Evolutionary conservation across 495 filamentous ascomycete genomes (phyloP).

Genomic region (Aspergillus mulundensis): DNA sequence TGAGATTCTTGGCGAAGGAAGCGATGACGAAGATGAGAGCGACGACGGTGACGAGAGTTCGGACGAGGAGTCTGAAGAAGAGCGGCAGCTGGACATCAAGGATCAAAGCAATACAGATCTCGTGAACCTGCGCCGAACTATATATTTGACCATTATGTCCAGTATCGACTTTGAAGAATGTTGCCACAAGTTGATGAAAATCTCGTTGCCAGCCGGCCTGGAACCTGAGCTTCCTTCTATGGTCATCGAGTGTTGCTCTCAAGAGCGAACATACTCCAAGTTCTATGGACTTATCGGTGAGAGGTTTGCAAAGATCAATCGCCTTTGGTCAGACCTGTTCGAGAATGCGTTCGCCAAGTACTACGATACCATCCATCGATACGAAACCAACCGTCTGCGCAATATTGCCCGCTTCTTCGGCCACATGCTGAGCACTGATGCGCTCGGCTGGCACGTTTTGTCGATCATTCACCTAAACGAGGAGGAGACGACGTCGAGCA

Average conservation of each 20-base stretch:
- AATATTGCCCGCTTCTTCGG: slow-evolving; percentile 96
- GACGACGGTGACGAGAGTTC: slow-evolving; percentile 67
- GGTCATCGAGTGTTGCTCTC: slow-evolving; percentile 93
- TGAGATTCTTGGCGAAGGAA: slow-evolving; percentile 90
- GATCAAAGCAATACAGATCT: slow-evolving; percentile 95
- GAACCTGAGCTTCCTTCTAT: slow-evolving; percentile 91
- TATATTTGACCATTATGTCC: slow-evolving; percentile 97
- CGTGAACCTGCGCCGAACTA: slow-evolving; percentile 86
- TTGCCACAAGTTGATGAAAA: slow-evolving; percentile 91
- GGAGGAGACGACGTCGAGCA: slow-evolving; percentile 91
- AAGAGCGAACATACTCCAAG: slow-evolving; percentile 93
- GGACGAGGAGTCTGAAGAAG: slow-evolving; percentile 78
- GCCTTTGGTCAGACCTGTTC: slow-evolving; percentile 89
- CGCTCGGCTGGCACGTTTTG: slow-evolving; percentile 87
- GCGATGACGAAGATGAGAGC: slow-evolving; percentile 71
- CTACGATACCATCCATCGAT: slow-evolving; percentile 95
- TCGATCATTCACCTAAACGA: slow-evolving; percentile 85
- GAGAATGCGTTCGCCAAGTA: slow-evolving; percentile 85
- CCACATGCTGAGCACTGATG: slow-evolving; percentile 80
- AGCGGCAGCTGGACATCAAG: slow-evolving; percentile 82
- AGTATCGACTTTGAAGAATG: slow-evolving; percentile 93
- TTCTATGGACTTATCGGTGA: slow-evolving; percentile 95
- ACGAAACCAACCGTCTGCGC: slow-evolving; percentile 87
- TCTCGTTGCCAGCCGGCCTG: slow-evolving; percentile 80
- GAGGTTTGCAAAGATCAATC: slow-evolving; percentile 89